Evolutionary conservation across 371 early-diverging fungal species (phyloP).

Genomic region (Dichotomocladium elegans): DNA sequence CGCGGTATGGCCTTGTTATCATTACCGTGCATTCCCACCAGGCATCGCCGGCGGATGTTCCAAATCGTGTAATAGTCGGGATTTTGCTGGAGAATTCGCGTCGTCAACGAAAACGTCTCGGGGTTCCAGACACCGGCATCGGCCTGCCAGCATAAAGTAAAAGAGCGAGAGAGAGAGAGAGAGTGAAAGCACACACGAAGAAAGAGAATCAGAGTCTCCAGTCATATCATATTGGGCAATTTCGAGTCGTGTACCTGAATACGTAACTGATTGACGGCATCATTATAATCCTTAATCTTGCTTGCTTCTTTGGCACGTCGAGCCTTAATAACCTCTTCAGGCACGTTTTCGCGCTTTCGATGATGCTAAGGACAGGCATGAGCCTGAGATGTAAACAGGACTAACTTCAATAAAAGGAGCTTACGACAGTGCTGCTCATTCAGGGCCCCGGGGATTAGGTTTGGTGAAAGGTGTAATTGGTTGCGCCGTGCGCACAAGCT

Average conservation of each 20-base stretch:
- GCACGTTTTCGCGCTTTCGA: conserved; percentile 39
- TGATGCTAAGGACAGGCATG: conserved; percentile 38
- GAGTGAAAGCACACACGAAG: too few relatives aligned
- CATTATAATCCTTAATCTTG: conserved; percentile 48
- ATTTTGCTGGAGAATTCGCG: conserved; percentile 69
- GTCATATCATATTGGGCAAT: neutral
- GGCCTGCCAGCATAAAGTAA: neutral
- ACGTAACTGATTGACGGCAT: conserved; percentile 34
- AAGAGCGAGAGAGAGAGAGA: neutral
- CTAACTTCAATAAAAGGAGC: neutral
- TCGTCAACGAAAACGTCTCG: conserved; percentile 64
- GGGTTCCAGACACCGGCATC: conserved; percentile 23
- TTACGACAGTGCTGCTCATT: conserved; percentile 5
- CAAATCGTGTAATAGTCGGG: conserved; percentile 91
- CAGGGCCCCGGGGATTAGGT: neutral
- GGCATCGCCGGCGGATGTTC: conserved; percentile 78
- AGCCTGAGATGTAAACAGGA: neutral
- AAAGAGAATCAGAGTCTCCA: too few relatives aligned
- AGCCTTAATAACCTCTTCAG: conserved; percentile 29
- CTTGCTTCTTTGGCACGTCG: conserved; percentile 39
- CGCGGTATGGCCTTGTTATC: conserved; percentile 18
- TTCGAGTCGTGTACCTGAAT: conserved; percentile 14
- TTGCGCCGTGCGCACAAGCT: too few relatives aligned
- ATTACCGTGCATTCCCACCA: conserved; percentile 42
- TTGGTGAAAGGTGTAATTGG: too few relatives aligned